Evolutionary conservation across 305 asterid species (phyloP).

Genomic region (Fraxinus xanthoxyloides): DNA sequence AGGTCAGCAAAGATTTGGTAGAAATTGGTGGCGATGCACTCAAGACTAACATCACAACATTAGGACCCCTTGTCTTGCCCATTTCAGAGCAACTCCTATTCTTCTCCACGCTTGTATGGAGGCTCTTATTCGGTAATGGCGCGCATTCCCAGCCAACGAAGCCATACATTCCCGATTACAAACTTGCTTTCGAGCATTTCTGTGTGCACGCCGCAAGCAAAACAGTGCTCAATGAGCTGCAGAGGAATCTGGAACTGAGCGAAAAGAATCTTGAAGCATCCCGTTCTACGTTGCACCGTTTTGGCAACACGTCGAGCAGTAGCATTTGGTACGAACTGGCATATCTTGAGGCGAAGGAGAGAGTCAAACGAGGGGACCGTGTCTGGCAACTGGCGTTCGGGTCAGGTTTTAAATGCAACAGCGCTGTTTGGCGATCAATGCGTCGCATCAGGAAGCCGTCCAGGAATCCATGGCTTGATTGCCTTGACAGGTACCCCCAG

Average conservation of each 20-base stretch:
- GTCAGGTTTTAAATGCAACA: conserved; percentile 90
- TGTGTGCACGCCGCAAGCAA: conserved; percentile 91
- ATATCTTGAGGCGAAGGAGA: conserved; percentile 75
- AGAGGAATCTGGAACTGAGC: conserved; percentile 74
- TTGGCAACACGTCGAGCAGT: conserved; percentile 92
- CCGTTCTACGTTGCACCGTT: conserved; percentile 62
- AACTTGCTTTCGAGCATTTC: conserved; percentile 92
- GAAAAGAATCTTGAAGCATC: conserved; percentile 76
- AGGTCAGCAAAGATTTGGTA: conserved; percentile 63
- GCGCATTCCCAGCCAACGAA: conserved; percentile 34
- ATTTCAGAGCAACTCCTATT: conserved; percentile 87
- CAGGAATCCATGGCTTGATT: conserved; percentile 74
- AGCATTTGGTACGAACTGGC: conserved; percentile 96
- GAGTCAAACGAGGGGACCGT: conserved; percentile 64
- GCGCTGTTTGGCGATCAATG: conserved; percentile 82
- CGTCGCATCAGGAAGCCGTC: conserved; percentile 38
- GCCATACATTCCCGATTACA: conserved; percentile 94
- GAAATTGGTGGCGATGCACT: conserved; percentile 85
- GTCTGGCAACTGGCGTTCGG: conserved; percentile 90
- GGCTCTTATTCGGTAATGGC: conserved; percentile 39
- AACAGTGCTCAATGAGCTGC: conserved; percentile 79
- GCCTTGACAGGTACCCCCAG: conserved; percentile 53
- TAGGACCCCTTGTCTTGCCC: conserved; percentile 89
- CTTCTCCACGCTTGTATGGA: conserved; percentile 65
- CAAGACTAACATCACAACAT: conserved; percentile 89